Evolutionary conservation across 139 green algal genomes (phyloP).

Genomic region (Asterochloris erici): DNA sequence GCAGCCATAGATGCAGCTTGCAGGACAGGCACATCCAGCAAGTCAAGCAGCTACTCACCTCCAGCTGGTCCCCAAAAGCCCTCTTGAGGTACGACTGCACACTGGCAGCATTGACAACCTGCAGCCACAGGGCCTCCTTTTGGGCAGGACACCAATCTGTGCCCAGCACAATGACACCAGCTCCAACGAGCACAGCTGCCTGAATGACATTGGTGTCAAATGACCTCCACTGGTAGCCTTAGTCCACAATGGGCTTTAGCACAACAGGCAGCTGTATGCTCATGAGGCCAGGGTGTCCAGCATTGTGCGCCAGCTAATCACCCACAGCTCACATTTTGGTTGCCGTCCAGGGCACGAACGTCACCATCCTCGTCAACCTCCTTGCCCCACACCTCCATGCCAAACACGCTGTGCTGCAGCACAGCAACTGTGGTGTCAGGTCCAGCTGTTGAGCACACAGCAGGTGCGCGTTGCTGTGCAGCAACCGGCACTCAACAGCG

Average conservation of each 20-base stretch:
- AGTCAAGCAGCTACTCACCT: not conserved
- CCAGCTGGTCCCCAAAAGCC: conserved; percentile 25
- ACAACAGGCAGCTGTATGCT: not conserved
- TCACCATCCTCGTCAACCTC: conserved; percentile 19
- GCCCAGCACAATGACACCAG: not conserved
- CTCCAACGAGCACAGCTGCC: not conserved
- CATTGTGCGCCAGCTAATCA: not conserved
- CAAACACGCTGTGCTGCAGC: conserved; percentile 30
- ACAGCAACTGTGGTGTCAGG: not conserved
- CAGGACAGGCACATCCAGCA: too few relatives aligned
- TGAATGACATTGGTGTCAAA: not conserved
- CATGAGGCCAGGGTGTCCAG: not conserved
- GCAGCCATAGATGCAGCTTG: too few relatives aligned
- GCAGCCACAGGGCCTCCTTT: conserved; percentile 3
- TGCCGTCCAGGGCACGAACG: conserved; percentile 12
- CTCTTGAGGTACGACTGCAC: conserved; percentile 29
- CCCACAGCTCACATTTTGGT: not conserved
- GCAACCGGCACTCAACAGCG: too few relatives aligned
- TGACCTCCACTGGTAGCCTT: not conserved
- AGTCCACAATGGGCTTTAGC: not conserved
- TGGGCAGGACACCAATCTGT: not conserved
- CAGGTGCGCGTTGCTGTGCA: too few relatives aligned
- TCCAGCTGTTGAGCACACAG: too few relatives aligned
- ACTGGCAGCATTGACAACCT: conserved; percentile 21
- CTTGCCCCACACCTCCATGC: conserved; percentile 23